A percentile compares a stretch with the other conserved stretches of the same genome.
Conservation (phyloP, 192 early-diverging fungal genomes). For the Backusella morwellensis region DNA sequence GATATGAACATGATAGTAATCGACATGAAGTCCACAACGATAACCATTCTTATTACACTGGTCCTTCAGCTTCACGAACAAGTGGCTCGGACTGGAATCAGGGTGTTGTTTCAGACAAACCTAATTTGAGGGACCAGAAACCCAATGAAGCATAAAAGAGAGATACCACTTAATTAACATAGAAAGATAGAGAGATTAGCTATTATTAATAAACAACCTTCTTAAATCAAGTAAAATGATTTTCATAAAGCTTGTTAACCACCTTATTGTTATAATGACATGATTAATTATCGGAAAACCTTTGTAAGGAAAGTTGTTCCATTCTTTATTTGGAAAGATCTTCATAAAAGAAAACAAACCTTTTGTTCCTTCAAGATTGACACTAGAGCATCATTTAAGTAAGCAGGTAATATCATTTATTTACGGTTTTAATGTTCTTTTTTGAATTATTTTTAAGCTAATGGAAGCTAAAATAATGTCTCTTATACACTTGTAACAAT, state of each 20-base stretch:
- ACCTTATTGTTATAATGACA: neutral
- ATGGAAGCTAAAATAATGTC: neutral
- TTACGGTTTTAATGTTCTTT: too few relatives aligned
- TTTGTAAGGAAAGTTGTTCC: neutral
- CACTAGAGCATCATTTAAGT: too few relatives aligned
- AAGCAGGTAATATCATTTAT: too few relatives aligned
- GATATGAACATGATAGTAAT: conserved; percentile 1
- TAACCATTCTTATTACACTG: neutral
- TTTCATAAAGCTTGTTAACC: neutral
- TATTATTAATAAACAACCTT: neutral
- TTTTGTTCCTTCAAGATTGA: too few relatives aligned
- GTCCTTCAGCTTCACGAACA: neutral
- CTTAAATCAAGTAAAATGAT: too few relatives aligned
- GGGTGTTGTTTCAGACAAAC: neutral
- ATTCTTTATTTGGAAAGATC: neutral
- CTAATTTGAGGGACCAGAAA: conserved; percentile 1
- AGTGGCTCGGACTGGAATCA: neutral
- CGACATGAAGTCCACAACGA: neutral
- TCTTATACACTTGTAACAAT: neutral
- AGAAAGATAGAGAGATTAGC: neutral
- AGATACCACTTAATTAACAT: neutral
- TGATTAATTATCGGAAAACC: neutral
- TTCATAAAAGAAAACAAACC: neutral
- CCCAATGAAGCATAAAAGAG: neutral
- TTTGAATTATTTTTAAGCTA: neutral